Conservation (phyloP, 148 eudicot genomes). For the Simmondsia chinensis region DNA sequence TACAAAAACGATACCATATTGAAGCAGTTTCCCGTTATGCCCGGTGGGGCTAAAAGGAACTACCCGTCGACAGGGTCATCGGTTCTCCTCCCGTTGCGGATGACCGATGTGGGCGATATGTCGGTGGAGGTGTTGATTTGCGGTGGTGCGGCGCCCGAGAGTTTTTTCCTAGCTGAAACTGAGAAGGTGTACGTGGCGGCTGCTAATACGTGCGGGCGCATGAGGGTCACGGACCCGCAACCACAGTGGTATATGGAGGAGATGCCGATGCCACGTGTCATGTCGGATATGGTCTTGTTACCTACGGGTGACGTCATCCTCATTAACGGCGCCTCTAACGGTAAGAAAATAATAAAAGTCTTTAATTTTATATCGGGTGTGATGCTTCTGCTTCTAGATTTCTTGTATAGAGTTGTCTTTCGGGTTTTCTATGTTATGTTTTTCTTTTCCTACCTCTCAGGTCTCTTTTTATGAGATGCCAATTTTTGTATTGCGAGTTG, state of each 20-base stretch:
- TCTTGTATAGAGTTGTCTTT: no score
- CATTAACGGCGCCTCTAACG: conserved; percentile 62
- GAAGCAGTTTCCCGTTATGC: conserved; percentile 45
- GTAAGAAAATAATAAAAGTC: no score
- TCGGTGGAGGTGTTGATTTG: conserved; percentile 68
- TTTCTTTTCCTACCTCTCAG: no score
- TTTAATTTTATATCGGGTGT: no score
- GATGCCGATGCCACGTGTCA: conserved; percentile 73
- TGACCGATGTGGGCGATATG: neutral
- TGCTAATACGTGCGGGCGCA: conserved; percentile 40
- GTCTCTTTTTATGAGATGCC: no score
- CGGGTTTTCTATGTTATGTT: no score
- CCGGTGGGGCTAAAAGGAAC: conserved; percentile 41
- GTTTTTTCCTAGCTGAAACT: conserved; percentile 27
- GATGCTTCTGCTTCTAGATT: no score
- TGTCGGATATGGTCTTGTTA: conserved; percentile 63
- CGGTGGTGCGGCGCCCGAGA: conserved; percentile 55
- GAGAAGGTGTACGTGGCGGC: conserved; percentile 29
- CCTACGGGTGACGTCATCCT: conserved; percentile 68
- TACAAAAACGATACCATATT: conserved; percentile 24
- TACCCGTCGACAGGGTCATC: conserved; percentile 86
- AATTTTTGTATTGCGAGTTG: no score
- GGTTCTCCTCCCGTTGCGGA: conserved; percentile 43
- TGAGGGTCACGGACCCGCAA: conserved; percentile 25
- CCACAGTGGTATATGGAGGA: conserved; percentile 63